phyloP scores from a whole-genome alignment of 2,329 filamentous ascomycete genomes.

The Lasiodiplodia citricola region DNA sequence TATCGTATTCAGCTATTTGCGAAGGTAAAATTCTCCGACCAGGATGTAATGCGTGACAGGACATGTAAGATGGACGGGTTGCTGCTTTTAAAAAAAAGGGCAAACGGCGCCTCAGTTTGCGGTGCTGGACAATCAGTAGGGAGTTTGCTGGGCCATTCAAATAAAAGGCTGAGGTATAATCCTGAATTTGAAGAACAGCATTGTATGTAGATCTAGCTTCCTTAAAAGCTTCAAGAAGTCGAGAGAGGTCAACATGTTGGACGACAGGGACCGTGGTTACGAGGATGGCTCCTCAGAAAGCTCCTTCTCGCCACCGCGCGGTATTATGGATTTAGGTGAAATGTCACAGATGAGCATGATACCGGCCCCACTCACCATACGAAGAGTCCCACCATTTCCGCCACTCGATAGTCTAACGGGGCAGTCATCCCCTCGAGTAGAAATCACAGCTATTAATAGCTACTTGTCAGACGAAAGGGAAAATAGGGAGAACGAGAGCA shows the following conservation, averaged over 20 bases:
- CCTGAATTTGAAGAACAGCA: not conserved
- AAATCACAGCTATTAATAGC: not conserved
- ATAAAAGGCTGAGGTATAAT: not conserved
- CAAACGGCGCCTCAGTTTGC: not conserved
- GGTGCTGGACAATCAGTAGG: not conserved
- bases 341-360: not conserved
- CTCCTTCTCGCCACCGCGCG: too few relatives aligned
- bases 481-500: not conserved
- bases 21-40: not conserved
- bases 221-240: not conserved
- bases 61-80: not conserved
- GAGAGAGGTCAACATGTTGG: not conserved
- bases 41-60: too few relatives aligned
- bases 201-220: not conserved
- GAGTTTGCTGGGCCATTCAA: not conserved
- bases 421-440: not conserved
- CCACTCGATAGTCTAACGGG: not conserved
- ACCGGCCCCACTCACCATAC: not conserved
- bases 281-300: not conserved
- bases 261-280: not conserved
- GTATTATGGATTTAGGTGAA: not conserved
- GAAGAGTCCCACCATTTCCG: not conserved
- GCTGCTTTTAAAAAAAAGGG: not conserved
- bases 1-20: too few relatives aligned
- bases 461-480: not conserved